phyloP scores from a whole-genome alignment of 2,329 filamentous ascomycete genomes.

The Aspergillus caelatus region DNA sequence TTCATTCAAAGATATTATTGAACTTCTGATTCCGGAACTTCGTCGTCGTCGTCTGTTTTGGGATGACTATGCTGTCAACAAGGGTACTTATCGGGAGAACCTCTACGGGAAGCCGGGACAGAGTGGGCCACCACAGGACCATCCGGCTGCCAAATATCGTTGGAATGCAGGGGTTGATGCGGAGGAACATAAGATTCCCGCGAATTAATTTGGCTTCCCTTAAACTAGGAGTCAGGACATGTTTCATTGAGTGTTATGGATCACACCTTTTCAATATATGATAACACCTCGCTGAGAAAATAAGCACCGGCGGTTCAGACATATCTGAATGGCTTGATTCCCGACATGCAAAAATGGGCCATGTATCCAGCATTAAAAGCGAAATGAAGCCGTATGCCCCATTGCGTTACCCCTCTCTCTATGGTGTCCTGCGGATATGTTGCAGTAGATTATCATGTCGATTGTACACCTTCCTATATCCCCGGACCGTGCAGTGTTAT shows the following conservation, averaged over 20 bases:
- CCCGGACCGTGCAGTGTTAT: background rate
- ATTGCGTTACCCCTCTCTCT: accelerated
- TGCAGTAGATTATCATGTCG: background rate
- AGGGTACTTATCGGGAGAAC: constrained; percentile 46
- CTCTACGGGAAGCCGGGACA: constrained; percentile 37
- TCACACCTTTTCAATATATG: background rate
- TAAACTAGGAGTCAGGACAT: accelerated
- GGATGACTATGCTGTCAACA: constrained; percentile 40
- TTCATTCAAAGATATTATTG: constrained; percentile 69
- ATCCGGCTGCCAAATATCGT: constrained; percentile 40
- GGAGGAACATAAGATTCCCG: constrained; percentile 32
- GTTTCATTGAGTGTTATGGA: background rate
- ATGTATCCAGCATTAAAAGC: accelerated
- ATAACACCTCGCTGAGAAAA: accelerated
- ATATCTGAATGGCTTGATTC: background rate
- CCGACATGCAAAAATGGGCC: background rate
- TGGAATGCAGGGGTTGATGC: constrained; percentile 42
- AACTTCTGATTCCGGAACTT: constrained; percentile 67
- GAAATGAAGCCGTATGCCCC: accelerated
- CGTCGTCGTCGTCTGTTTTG: constrained; percentile 54
- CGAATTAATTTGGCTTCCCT: constrained; percentile 12
- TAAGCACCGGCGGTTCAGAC: accelerated
- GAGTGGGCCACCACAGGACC: constrained; percentile 35
- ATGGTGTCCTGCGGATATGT: background rate
- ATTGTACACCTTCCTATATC: background rate